A percentile compares a stretch with the other conserved stretches of the same genome.
These are phyloP conservation scores for Saccharomycopsis oosterbeekiorum DNA, from an alignment of 805 yeast genomes.

Conservation along the genomic window DNA sequence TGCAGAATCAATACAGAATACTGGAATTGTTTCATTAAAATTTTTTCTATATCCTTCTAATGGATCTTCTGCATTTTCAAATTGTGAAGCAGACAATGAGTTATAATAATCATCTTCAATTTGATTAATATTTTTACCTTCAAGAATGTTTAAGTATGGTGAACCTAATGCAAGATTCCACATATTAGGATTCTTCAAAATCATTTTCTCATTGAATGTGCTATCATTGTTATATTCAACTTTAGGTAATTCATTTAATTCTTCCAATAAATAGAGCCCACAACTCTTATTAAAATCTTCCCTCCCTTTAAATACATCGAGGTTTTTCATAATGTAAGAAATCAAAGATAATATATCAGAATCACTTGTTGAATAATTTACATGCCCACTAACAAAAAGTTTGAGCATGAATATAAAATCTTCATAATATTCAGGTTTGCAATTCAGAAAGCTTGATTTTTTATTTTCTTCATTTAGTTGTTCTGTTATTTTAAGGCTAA, in stretches of 20 bases:
- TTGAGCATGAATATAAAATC: slow-evolving; percentile 38
- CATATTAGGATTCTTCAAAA: slow-evolving; percentile 38
- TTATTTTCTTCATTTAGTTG: background rate
- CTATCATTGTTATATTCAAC: background rate
- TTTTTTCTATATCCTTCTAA: slow-evolving; percentile 28
- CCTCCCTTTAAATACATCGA: slow-evolving; percentile 26
- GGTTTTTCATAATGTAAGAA: slow-evolving; percentile 28
- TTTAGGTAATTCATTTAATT: slow-evolving; percentile 6
- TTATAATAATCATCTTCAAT: slow-evolving; percentile 35
- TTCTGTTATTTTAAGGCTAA: background rate
- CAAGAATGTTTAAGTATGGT: slow-evolving; percentile 34
- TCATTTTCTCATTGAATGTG: slow-evolving; percentile 17
- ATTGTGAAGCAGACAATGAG: slow-evolving; percentile 22
- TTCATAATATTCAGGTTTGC: slow-evolving; percentile 25
- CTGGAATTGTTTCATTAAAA: slow-evolving; percentile 34
- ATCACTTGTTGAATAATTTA: slow-evolving; percentile 32
- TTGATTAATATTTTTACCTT: slow-evolving; percentile 33
- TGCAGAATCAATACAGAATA: slow-evolving; percentile 76
- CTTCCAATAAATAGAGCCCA: slow-evolving; percentile 40
- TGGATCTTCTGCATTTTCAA: slow-evolving; percentile 11
- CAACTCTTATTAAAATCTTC: slow-evolving; percentile 41
- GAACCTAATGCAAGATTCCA: slow-evolving; percentile 35
- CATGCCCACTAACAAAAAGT: slow-evolving; percentile 47
- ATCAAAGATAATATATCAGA: slow-evolving; percentile 41
- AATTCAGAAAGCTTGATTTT: background rate